Conservation (phyloP, 1,284 basidiomycete species). For the Cryptococcus sp. region DNA sequence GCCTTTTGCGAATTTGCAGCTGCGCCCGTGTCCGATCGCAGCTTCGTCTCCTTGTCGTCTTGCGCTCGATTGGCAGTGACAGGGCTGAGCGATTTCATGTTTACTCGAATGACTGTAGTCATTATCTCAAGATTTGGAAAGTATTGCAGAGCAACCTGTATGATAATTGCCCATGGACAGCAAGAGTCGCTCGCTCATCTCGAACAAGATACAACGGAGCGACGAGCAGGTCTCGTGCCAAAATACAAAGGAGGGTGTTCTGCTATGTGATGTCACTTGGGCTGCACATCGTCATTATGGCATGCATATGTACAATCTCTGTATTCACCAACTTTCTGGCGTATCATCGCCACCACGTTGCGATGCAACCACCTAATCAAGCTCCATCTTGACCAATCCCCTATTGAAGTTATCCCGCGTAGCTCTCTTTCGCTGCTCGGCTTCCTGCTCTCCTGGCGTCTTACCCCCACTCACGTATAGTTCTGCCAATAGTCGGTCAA, state of each 20-base stretch:
- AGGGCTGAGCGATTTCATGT: too few relatives aligned
- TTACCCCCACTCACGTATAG: constrained; percentile 58
- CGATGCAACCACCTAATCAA: constrained; percentile 7
- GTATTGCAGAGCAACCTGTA: too few relatives aligned
- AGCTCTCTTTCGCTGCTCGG: constrained; percentile 54
- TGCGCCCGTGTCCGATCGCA: too few relatives aligned
- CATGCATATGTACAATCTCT: not conserved
- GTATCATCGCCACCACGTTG: too few relatives aligned
- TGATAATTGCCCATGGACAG: too few relatives aligned
- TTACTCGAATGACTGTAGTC: too few relatives aligned
- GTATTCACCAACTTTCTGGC: not conserved
- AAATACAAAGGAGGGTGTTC: not conserved
- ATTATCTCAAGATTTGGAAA: too few relatives aligned
- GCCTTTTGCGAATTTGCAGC: not conserved
- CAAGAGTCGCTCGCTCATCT: too few relatives aligned
- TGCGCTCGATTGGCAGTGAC: too few relatives aligned
- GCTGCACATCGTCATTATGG: not conserved
- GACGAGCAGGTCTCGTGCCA: too few relatives aligned
- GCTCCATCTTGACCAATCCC: constrained; percentile 64
- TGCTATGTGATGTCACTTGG: not conserved
- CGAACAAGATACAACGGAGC: too few relatives aligned
- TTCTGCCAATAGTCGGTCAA: constrained; percentile 72
- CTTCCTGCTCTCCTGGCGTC: constrained; percentile 51
- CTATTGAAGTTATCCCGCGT: constrained; percentile 54
- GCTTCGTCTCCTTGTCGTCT: too few relatives aligned